Base-by-base conservation (phyloP, 2,329 filamentous ascomycete genomes). In the Fusarium pseudocircinatum region DNA sequence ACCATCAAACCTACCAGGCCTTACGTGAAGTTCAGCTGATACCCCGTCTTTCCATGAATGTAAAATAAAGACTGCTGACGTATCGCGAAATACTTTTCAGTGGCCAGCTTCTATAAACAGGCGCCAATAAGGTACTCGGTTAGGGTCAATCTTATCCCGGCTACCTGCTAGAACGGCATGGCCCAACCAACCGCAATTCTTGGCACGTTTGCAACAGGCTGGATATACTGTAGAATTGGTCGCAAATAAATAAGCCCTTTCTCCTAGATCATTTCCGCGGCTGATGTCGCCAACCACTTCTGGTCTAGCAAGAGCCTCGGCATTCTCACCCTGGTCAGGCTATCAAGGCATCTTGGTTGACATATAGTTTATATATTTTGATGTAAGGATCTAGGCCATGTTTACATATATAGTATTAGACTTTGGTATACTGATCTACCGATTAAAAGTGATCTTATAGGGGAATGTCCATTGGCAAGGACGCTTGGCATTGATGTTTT, bases 1-100 rank as follows among this genome's bases (percentile, higher is more conserved):
- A 12, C 2, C 0, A 13, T 20, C 0, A 26, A 26, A 1, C 7
- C 10, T 4, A 6, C 2, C 1, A 24, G 15, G 15, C n/a, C 4
- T 18, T 13, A 12, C 18, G 7, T 6, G 7, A 9, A 20, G 7
- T 18, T 44, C 12, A 6, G 7, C 16, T 44, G 1, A 18, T 11
- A 26, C 24, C 16, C 7, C 2, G 7, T 24, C 10, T 7, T 43
- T 24, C 10, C 2, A 12, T 24, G 12, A 18, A 2, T 18, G 4
- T 7, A 10, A 24, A 11, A 11, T 5, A 12, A 14, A 43, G 10
- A 4, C n/a, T 24, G 4, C 10, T 12, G 6, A 11, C 2, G 24
- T 1, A 9, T 24, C 1, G 6, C 15, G 2, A 24, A 11, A 1
- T 42, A 7, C 9, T 0, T 42, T 6, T 7, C 40, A 7, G 40